Conservation (phyloP, 768 basidiomycete species). For the Lactifluus pinguis region DNA sequence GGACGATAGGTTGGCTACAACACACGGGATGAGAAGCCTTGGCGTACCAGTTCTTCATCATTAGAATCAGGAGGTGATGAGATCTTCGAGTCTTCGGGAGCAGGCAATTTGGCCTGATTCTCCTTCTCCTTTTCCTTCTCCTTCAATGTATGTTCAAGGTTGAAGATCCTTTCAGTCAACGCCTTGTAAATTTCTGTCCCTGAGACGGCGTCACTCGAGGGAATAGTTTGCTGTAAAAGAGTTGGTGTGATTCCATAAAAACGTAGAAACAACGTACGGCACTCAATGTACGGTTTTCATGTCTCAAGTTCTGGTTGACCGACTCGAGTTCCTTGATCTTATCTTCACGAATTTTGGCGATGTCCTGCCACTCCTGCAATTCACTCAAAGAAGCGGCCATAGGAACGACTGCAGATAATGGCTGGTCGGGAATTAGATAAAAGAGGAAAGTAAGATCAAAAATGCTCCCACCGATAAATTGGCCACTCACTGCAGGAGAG, state of each 20-base stretch:
- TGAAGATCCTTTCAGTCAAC: constrained; percentile 1
- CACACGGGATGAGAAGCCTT: background rate
- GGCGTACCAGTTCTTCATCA: constrained; percentile 9
- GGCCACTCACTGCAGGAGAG: constrained; percentile 68
- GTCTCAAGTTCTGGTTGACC: constrained; percentile 16
- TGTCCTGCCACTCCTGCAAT: constrained; percentile 32
- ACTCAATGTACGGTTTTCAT: constrained; percentile 20
- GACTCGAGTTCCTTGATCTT: constrained; percentile 23
- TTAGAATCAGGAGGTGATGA: constrained; percentile 1
- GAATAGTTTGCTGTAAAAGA: constrained; percentile 9
- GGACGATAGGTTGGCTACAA: background rate
- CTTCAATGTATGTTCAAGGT: constrained; percentile 12
- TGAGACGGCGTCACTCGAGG: constrained; percentile 9
- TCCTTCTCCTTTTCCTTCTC: constrained; percentile 1
- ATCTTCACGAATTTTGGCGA: constrained; percentile 29
- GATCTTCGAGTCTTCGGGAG: constrained; percentile 1
- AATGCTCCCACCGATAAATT: constrained; percentile 56
- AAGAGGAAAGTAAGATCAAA: constrained; percentile 29
- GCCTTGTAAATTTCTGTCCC: constrained; percentile 12
- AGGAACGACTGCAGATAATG: constrained; percentile 25
- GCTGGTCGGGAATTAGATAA: constrained; percentile 43
- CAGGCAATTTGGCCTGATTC: background rate
- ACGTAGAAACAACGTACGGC: background rate
- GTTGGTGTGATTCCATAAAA: background rate
- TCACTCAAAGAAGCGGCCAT: constrained; percentile 22